A percentile compares a stretch with the other conserved stretches of the same genome.
Conservation (phyloP, 177 flowering plant genomes). For the Vitis hybrid region DNA sequence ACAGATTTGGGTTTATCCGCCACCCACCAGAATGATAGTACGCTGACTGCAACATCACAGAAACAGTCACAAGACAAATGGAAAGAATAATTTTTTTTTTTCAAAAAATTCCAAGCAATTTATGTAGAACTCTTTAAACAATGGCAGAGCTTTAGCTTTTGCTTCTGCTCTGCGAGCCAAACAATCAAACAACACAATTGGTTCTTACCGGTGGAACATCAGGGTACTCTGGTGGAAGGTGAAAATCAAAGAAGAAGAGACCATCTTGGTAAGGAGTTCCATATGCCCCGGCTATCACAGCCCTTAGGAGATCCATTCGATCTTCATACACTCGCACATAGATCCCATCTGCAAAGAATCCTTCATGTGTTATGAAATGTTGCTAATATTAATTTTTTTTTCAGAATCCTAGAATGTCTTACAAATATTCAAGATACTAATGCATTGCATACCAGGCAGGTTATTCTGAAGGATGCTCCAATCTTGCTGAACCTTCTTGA, state of each 20-base stretch:
- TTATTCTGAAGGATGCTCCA: constrained; percentile 96
- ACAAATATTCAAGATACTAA: neutral
- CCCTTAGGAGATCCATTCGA: constrained; percentile 96
- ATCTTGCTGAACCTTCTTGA: constrained; percentile 93
- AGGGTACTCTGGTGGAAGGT: constrained; percentile 96
- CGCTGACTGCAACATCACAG: constrained; percentile 72
- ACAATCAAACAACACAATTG: neutral
- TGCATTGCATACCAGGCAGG: constrained; percentile 67
- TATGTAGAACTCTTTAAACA: too few species aligned
- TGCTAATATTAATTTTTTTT: neutral
- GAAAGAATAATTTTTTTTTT: neutral
- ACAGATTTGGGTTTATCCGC: constrained; percentile 95
- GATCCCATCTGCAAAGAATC: constrained; percentile 60
- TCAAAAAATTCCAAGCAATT: too few species aligned
- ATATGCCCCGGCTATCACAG: constrained; percentile 92
- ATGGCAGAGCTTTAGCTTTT: too few species aligned
- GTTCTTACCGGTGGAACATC: constrained; percentile 86
- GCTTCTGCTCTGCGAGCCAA: too few species aligned
- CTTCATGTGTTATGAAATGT: constrained; percentile 1
- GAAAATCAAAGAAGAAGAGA: constrained; percentile 95
- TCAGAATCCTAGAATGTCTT: neutral
- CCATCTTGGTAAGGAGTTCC: constrained; percentile 99
- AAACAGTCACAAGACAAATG: constrained; percentile 10
- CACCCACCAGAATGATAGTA: constrained; percentile 98
- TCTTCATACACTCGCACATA: constrained; percentile 96